A percentile compares a stretch with the other conserved stretches of the same genome.
Conservation (phyloP, 805 yeast species). For the Lipomyces kockii region DNA sequence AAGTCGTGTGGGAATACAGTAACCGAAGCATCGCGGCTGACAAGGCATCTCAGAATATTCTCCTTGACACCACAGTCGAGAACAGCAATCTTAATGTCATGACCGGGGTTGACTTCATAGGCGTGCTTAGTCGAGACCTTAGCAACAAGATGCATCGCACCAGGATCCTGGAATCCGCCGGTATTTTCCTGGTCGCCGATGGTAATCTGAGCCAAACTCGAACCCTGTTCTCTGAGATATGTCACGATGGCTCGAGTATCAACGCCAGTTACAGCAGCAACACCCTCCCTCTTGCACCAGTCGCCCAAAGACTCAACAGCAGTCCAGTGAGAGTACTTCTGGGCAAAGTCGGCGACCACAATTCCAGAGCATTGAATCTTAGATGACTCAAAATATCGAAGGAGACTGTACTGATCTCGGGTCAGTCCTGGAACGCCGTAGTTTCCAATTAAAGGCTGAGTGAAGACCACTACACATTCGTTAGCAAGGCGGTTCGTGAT, state of each 20-base stretch:
- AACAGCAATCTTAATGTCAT: conserved; percentile 81
- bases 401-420: conserved; percentile 81
- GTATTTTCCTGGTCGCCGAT: conserved; percentile 63
- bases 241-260: conserved; percentile 95
- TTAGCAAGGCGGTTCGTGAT: background rate
- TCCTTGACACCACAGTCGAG: conserved; percentile 99
- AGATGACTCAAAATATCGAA: conserved; percentile 91
- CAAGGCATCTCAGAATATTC: conserved; percentile 91
- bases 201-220: conserved; percentile 86
- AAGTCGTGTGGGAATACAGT: conserved; percentile 97
- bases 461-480: conserved; percentile 65
- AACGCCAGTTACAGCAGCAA: conserved; percentile 95
- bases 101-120: conserved; percentile 67
- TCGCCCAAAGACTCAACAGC: conserved; percentile 94
- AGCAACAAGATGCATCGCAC: conserved; percentile 84
- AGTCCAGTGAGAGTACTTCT: conserved; percentile 98
- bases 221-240: conserved; percentile 93
- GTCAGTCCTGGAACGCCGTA: conserved; percentile 95
- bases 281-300: conserved; percentile 97
- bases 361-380: conserved; percentile 92
- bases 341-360: conserved; percentile 93
- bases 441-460: conserved; percentile 96
- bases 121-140: conserved; percentile 96
- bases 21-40: conserved; percentile 91
- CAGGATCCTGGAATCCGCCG: conserved; percentile 78